Base-by-base conservation (phyloP, 2,329 filamentous ascomycete genomes). In the Trichoderma arundinaceum region DNA sequence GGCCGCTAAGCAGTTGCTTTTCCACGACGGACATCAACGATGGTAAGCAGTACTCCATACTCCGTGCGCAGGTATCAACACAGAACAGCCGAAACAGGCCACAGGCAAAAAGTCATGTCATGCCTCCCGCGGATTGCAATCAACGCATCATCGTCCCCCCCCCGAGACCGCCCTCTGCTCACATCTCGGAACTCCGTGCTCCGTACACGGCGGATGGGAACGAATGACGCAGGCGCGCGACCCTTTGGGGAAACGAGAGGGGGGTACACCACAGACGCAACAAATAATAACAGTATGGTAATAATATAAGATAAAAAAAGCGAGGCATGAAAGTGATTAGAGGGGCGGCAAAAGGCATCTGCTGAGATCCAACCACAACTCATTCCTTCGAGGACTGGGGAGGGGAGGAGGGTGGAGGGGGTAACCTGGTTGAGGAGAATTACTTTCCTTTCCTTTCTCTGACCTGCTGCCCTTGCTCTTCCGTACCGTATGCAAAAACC, bases 261-360 rank as follows among this genome's bases (percentile, higher is more conserved):
- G 58, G 58, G 32, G 43, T 46, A n/a, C n/a, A 43, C 32, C 43
- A 53, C 38, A 38, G 12, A 19, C 28, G 33, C 57, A 35, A 32
- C 6, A 58, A 17, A 33, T 4, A 19, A 17, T 28, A 58, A 32
- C 4, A 35, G 35, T 35, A 13, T 39, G 35, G 35, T 5, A 38
- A n/a, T n/a, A 33, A 38, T 5, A 38, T 13, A 17, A 7, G 19
- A 3, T 4, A 19, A 7, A 6, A 43, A n/a, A 8, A 22, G 17
- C 1, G 12, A 28, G 46, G 44, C 35, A 32, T 28, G 33, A 28
- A 38, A 32, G 15, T 41, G 46, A 41, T 13, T 7, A 61, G 46
- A 59, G 56, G 56, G 56, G 56, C 43, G 43, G 56, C 43, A 59
- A 33, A 58, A 41, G 41, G 12, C 56, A 58, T 48, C 41, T 52